Percentiles rank a stretch among this genome's conserved stretches.
phyloP scores from a whole-genome alignment of 306 rosid species.

The Quercus ilex region DNA sequence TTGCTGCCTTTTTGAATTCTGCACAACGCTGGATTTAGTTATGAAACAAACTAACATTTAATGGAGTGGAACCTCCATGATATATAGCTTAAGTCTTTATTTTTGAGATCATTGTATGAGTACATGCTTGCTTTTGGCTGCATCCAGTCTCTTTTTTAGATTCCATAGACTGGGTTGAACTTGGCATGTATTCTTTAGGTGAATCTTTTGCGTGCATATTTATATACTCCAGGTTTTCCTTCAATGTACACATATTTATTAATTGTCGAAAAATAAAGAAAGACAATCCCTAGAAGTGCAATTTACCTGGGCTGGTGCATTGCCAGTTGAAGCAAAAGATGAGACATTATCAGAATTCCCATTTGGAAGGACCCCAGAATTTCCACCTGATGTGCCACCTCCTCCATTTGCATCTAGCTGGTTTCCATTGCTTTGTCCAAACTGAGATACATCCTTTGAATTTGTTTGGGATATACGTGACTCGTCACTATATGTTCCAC shows the following conservation, averaged over 20 bases:
- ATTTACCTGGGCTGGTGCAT: constrained; percentile 61
- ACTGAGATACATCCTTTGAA: constrained; percentile 57
- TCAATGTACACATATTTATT: too few species aligned
- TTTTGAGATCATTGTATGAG: not conserved
- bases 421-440: constrained; percentile 66
- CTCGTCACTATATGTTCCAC: constrained; percentile 66
- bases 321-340: constrained; percentile 59
- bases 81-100: not conserved
- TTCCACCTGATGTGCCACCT: constrained; percentile 59
- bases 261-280: not conserved
- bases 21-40: not conserved
- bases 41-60: not conserved
- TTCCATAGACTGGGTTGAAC: not conserved
- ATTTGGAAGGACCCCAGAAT: constrained; percentile 52
- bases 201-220: not conserved
- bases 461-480: constrained; percentile 54
- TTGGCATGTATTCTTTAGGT: too few species aligned
- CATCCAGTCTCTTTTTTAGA: not conserved
- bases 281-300: constrained; percentile 2
- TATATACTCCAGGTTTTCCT: too few species aligned
- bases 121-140: not conserved
- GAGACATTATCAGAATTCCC: constrained; percentile 63
- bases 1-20: not conserved
- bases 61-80: not conserved
- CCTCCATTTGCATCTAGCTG: constrained; percentile 59